phyloP scores from a whole-genome alignment of 495 filamentous ascomycete genomes.

The Talaromyces wortmannii region DNA sequence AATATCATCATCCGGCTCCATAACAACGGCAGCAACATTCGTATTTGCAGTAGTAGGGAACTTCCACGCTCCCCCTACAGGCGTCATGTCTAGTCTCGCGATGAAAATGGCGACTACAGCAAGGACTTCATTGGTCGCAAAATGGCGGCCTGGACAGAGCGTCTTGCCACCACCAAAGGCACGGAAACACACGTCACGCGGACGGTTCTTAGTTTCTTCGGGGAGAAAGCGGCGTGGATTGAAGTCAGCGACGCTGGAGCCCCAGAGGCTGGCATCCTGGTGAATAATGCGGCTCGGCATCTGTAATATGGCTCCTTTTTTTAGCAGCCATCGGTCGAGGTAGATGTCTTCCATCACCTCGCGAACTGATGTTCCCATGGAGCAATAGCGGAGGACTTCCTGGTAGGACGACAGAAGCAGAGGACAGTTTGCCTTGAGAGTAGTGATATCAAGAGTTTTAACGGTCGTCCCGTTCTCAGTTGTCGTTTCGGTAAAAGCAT shows the following conservation, averaged over 20 bases:
- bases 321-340: conserved; percentile 9
- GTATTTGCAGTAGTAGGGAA: conserved; percentile 15
- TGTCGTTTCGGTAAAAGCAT: not conserved
- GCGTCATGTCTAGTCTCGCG: conserved; percentile 17
- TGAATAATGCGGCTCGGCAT: conserved; percentile 12
- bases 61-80: conserved; percentile 2
- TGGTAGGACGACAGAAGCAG: conserved; percentile 16
- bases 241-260: conserved; percentile 6
- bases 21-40: conserved; percentile 13
- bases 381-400: conserved; percentile 10
- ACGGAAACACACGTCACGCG: conserved; percentile 6
- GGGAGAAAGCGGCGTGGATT: conserved; percentile 8
- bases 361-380: conserved; percentile 7
- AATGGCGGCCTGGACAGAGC: conserved; percentile 28
- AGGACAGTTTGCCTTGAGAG: conserved; percentile 16
- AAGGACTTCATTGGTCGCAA: conserved; percentile 23
- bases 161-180: conserved; percentile 22
- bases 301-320: conserved; percentile 8
- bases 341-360: conserved; percentile 10
- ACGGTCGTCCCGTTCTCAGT: conserved; percentile 1
- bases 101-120: conserved; percentile 17
- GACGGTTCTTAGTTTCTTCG: not conserved
- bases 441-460: conserved; percentile 13
- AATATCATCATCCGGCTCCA: conserved; percentile 20
- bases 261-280: conserved; percentile 7